A percentile compares a stretch with the other conserved stretches of the same genome.
Conservation (phyloP, 228 moss, liverwort and hornwort species). For the Sphagnum magellanicum region DNA sequence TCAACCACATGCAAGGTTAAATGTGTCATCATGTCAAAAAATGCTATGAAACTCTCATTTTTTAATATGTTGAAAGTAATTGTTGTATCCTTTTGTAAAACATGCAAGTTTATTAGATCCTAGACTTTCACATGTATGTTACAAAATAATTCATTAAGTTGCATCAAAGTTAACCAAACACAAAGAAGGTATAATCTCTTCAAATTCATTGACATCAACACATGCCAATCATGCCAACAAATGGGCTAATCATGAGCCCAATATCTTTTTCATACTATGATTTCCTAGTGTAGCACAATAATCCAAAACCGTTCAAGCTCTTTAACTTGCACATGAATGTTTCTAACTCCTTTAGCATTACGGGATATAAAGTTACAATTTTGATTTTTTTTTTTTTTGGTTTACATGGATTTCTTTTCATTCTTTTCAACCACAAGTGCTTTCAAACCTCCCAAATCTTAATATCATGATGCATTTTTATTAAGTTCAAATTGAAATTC, state of each 20-base stretch:
- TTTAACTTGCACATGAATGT: not conserved
- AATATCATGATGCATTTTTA: not conserved
- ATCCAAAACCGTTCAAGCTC: not conserved
- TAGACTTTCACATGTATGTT: not conserved
- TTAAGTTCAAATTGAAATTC: not conserved
- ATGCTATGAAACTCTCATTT: not conserved
- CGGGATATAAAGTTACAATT: not conserved
- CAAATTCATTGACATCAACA: not conserved
- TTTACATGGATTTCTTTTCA: not conserved
- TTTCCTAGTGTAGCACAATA: not conserved
- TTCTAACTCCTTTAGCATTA: not conserved
- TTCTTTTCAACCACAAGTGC: not conserved
- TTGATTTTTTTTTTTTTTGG: not conserved
- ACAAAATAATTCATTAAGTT: not conserved
- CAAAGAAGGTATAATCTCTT: not conserved
- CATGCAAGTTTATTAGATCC: not conserved
- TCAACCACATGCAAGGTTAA: constrained; percentile 2
- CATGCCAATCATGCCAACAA: not conserved
- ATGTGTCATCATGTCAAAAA: constrained; percentile 6
- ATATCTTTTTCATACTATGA: not conserved
- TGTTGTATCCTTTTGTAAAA: not conserved
- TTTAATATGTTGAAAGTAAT: constrained; percentile 1
- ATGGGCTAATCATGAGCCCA: not conserved
- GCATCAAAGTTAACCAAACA: not conserved
- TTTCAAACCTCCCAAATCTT: not conserved